A percentile compares a stretch with the other conserved stretches of the same genome.
phyloP scores from a whole-genome alignment of 208 protist genomes.

The Leishmania guyanensis region DNA sequence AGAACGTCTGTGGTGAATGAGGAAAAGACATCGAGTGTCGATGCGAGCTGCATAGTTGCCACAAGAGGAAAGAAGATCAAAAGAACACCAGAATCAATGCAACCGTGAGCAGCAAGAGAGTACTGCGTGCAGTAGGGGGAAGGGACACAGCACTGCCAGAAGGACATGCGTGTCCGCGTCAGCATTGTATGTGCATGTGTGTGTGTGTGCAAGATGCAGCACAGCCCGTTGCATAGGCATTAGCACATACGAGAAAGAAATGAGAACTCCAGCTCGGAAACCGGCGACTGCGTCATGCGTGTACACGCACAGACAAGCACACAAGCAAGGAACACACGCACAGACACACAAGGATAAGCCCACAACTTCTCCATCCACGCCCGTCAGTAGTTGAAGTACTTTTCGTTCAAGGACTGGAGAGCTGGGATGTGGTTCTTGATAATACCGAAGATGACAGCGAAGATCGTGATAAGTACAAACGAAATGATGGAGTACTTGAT shows the following conservation, averaged over 20 bases:
- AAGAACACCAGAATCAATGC: not conserved
- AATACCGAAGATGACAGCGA: slow-evolving; percentile 67
- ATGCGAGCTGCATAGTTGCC: not conserved
- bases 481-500: slow-evolving; percentile 71
- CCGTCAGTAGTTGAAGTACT: slow-evolving; percentile 72
- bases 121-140: not conserved
- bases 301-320: not conserved
- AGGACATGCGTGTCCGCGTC: not conserved
- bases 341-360: not conserved
- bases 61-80: not conserved
- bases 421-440: slow-evolving; percentile 84
- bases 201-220: not conserved
- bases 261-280: not conserved
- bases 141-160: not conserved
- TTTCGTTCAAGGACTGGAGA: slow-evolving; percentile 67
- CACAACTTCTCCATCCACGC: not conserved
- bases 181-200: not conserved
- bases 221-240: not conserved
- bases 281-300: not conserved
- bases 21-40: not conserved
- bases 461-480: slow-evolving; percentile 57
- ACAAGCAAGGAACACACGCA: not conserved
- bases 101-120: not conserved
- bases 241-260: not conserved
- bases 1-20: not conserved